Evolutionary conservation across 345 rosid species (phyloP).

Genomic region (Populus euphratica): DNA sequence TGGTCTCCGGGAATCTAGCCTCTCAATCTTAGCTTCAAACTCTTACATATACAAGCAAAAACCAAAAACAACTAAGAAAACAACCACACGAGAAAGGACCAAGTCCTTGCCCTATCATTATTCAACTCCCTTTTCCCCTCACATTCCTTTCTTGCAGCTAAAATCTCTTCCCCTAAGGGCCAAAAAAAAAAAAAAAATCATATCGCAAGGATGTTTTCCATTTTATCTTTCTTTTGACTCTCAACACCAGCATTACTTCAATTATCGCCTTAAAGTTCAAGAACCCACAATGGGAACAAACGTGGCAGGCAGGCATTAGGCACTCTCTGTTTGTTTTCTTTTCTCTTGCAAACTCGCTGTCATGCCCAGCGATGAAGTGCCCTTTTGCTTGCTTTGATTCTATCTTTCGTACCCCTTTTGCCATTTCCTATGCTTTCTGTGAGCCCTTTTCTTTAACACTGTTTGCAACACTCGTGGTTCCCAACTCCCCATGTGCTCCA

Average conservation of each 20-base stretch:
- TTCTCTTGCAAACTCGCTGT: not conserved
- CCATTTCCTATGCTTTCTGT: not conserved
- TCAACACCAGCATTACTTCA: slow-evolving; percentile 17
- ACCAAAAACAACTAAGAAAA: not conserved
- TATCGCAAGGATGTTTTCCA: not conserved
- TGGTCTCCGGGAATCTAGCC: not conserved
- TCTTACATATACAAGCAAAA: not conserved
- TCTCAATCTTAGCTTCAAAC: not conserved
- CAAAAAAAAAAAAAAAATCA: not conserved
- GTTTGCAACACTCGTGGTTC: not conserved
- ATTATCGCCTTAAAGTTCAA: slow-evolving; percentile 22
- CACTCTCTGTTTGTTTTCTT: not conserved
- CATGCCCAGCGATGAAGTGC: slow-evolving; percentile 10
- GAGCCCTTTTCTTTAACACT: not conserved
- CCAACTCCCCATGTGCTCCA: not conserved
- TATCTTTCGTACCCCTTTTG: not conserved
- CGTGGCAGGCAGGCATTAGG: slow-evolving; percentile 4
- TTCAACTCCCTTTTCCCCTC: not conserved
- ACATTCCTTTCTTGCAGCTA: slow-evolving; percentile 2
- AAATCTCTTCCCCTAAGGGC: not conserved
- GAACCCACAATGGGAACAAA: not conserved
- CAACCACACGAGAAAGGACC: not conserved
- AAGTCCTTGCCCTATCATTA: not conserved
- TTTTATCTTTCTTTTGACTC: slow-evolving; percentile 13
- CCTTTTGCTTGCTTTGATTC: slow-evolving; percentile 13